phyloP scores from a whole-genome alignment of 345 rosid species.

The Limnanthes douglasii region DNA sequence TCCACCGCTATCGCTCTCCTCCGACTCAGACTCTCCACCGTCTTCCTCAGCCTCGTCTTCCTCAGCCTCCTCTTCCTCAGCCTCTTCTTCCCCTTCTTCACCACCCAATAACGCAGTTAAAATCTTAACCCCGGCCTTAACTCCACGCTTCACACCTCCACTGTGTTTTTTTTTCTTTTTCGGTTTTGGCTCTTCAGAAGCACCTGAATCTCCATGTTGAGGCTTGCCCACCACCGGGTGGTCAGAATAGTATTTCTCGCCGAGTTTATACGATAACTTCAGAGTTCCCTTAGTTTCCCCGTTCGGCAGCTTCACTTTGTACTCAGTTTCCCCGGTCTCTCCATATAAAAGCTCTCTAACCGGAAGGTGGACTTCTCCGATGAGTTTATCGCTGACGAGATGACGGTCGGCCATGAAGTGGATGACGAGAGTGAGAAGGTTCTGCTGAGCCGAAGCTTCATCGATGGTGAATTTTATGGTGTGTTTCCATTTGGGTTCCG shows the following conservation, averaged over 20 bases:
- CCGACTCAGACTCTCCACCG: too few relatives aligned
- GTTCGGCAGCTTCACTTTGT: not conserved
- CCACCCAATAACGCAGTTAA: constrained; percentile 17
- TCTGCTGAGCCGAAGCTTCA: constrained; percentile 12
- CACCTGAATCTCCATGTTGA: not conserved
- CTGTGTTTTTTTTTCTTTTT: too few relatives aligned
- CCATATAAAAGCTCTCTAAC: constrained; percentile 15
- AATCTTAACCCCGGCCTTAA: constrained; percentile 22
- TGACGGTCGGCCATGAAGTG: constrained; percentile 19
- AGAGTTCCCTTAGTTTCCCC: not conserved
- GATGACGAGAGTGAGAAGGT: constrained; percentile 14
- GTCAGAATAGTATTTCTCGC: too few relatives aligned
- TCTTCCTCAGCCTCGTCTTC: too few relatives aligned
- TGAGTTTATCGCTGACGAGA: constrained; percentile 16
- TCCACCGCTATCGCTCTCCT: too few relatives aligned
- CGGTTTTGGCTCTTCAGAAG: too few relatives aligned
- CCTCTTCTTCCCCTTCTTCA: constrained; percentile 11
- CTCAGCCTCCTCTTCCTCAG: too few relatives aligned
- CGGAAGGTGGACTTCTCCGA: constrained; percentile 23
- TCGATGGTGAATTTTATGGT: constrained; percentile 23
- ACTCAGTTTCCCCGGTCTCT: not conserved
- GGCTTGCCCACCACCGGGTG: constrained; percentile 9
- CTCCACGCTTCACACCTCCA: too few relatives aligned
- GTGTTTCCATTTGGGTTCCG: constrained; percentile 24
- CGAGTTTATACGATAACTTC: not conserved